A percentile compares a stretch with the other conserved stretches of the same genome.
Conservation (phyloP, 1,139 yeast species). For the Pneumocystis wakefieldiae region DNA sequence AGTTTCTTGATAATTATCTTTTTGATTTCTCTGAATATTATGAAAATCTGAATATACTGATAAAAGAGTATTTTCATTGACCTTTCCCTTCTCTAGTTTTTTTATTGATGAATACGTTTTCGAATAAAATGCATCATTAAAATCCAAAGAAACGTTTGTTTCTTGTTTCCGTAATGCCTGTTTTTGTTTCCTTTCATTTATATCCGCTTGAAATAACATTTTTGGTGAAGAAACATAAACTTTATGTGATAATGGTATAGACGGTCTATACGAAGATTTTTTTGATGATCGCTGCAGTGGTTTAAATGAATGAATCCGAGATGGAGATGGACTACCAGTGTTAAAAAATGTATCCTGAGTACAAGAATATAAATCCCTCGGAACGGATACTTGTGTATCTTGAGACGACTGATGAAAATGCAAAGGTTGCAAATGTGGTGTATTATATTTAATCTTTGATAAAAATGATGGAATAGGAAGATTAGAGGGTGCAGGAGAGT, state of each 20-base stretch:
- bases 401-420: background rate
- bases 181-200: background rate
- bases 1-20: background rate
- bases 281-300: background rate
- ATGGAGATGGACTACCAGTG: background rate
- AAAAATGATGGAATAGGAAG: slow-evolving; percentile 29
- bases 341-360: background rate
- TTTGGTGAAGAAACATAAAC: background rate
- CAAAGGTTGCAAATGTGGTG: background rate
- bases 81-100: background rate
- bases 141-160: background rate
- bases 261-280: background rate
- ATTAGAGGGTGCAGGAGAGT: slow-evolving; percentile 32
- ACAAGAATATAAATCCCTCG: background rate
- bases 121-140: background rate
- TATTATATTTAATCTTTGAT: slow-evolving; percentile 11
- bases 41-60: background rate
- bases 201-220: background rate
- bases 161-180: background rate
- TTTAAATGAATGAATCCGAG: background rate
- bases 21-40: background rate
- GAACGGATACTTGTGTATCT: background rate
- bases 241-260: background rate
- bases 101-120: background rate
- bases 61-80: background rate